Evolutionary conservation across 768 basidiomycete species (phyloP), one percentile per base, ranked within the genome.

Genomic region (Coprinopsis marcescibilis): DNA sequence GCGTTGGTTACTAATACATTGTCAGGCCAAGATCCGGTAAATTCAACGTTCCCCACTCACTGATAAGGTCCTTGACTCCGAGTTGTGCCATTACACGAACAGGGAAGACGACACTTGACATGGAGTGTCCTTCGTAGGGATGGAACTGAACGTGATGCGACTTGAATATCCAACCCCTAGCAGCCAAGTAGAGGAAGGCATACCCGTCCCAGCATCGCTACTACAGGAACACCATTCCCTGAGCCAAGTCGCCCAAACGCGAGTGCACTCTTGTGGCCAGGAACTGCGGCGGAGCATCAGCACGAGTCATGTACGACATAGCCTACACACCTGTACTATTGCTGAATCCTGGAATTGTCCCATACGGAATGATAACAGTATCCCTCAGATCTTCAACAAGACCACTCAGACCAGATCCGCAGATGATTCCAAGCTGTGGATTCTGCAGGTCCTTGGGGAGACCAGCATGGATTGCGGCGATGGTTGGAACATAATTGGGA

Each of bases 141-240:
- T 91, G 89, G 56, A 91, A 86, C 88, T 90, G 46, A 43, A 46
- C 26, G 49, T 36, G 36, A 43, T 25, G 36, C n/a, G n/a, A n/a
- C n/a, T n/a, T n/a, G n/a, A n/a, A n/a, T n/a, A n/a, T n/a, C 34
- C 27, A 26, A 4, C 11, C 24, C 1, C n/a, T 14, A 21, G 24
- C 17, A 32, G 11, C 2, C 13, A 23, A 3, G 25, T 35, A 33
- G 19, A 11, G 32, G 8, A 21, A 14, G 35, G 17, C 19, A 36
- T 23, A 89, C 88, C 60, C 92, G 72, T 49, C 91, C 91, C 24
- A 94, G 80, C 86, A 92, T 92, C 8, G 84, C 88, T 2, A 94
- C 88, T 10, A 88, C 90, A 0, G 92, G 86, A 0, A 85, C 74
- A n/a, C 77, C 76, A 43, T 72, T 65, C 3, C 70, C 74, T 24